phyloP scores from a whole-genome alignment of 768 basidiomycete genomes.

The Russula ochroleuca region DNA sequence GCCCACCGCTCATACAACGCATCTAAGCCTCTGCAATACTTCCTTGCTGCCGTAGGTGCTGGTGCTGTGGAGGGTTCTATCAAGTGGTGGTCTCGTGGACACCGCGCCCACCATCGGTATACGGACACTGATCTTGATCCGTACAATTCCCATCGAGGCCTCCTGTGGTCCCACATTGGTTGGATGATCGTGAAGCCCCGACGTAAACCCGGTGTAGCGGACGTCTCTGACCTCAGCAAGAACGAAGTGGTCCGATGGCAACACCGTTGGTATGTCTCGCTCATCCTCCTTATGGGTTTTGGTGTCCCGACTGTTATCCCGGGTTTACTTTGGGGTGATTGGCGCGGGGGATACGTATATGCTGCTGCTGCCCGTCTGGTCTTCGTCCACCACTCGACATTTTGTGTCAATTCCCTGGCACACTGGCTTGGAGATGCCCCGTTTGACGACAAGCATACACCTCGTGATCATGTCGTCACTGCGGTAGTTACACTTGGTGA shows the following conservation, averaged over 20 bases:
- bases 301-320: constrained; percentile 72
- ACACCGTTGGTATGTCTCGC: constrained; percentile 68
- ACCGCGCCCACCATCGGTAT: constrained; percentile 96
- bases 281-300: constrained; percentile 69
- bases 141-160: constrained; percentile 87
- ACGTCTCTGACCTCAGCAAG: constrained; percentile 80
- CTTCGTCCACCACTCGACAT: constrained; percentile 93
- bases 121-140: constrained; percentile 97
- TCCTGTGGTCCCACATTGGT: constrained; percentile 81
- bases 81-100: constrained; percentile 98
- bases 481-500: constrained; percentile 91
- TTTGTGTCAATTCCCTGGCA: constrained; percentile 95
- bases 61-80: constrained; percentile 97
- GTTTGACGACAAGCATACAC: constrained; percentile 94
- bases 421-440: constrained; percentile 94
- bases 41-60: constrained; percentile 77
- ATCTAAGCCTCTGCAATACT: constrained; percentile 76
- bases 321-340: constrained; percentile 82
- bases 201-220: constrained; percentile 83
- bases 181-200: constrained; percentile 95
- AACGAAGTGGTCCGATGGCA: constrained; percentile 83
- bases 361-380: constrained; percentile 72
- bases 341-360: constrained; percentile 79
- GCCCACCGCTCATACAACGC: constrained; percentile 96
- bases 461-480: constrained; percentile 83